Conservation (phyloP, 192 early-diverging fungal species). For the Nowakowskiella sp. region DNA sequence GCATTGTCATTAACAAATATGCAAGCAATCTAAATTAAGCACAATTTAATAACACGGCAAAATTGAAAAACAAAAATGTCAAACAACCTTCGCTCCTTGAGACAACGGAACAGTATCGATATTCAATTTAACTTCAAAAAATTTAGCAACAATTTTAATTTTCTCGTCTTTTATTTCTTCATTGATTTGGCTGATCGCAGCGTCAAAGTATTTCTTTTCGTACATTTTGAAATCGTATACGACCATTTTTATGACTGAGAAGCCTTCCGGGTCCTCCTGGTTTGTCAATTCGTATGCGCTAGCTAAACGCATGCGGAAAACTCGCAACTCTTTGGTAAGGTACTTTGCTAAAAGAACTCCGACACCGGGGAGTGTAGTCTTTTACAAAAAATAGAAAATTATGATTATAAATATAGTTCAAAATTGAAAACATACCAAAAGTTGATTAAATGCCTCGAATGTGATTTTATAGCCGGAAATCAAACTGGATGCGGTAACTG, state of each 20-base stretch:
- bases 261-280: background rate
- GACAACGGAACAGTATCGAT: background rate
- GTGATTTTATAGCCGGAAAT: too few species aligned
- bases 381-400: too few species aligned
- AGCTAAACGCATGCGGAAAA: too few species aligned
- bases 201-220: background rate
- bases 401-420: too few species aligned
- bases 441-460: too few species aligned
- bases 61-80: background rate
- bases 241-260: background rate
- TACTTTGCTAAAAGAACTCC: too few species aligned
- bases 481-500: too few species aligned
- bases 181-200: background rate
- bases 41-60: background rate
- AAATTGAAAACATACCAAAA: too few species aligned
- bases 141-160: background rate
- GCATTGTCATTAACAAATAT: conserved; percentile 41
- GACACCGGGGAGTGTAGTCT: too few species aligned
- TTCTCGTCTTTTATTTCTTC: background rate
- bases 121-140: background rate
- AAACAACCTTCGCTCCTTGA: background rate
- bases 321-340: background rate
- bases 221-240: background rate
- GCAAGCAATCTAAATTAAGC: conserved; percentile 38
- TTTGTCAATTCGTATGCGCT: too few species aligned